Evolutionary conservation across 306 rosid genomes (phyloP), one percentile per base, ranked within the genome.

Genomic region (Arachis hypogaea): DNA sequence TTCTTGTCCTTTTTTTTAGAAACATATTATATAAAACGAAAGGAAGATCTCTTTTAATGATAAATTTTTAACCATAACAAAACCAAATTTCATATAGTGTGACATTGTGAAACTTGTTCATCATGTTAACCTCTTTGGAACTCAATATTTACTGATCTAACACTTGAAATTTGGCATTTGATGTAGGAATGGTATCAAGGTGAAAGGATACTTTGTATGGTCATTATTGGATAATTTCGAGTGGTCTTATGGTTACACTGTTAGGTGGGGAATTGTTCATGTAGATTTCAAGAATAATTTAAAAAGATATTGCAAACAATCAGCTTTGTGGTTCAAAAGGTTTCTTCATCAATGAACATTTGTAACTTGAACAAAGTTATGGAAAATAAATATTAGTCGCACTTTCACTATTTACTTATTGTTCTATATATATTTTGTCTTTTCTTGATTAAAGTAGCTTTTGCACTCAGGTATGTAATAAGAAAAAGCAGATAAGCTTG

Each of bases 191-290:
- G 86, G 85, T 3, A 85, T 61, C 7, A 76, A 76, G 5, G 84
- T 82, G 56, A 82, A 69, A 63, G 86, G 88, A 9, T 85, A 75
- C 75, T 81, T 86, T 72, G 42, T 77, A n/a, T 86, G 90, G 90
- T 83, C 87, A 45, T 72, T 86, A 40, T 58, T 85, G 36, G 86
- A 85, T 59, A 65, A 64, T 45, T 82, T 79, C 5, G 85, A 85
- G 46, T 85, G 86, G 86, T 2, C 0, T 1, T 3, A 5, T 18
- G 84, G 88, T n/a, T 81, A 83, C 59, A 68, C 72, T 0, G 74
- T 76, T 46, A 69, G 84, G 0, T 86, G 83, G 45, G 87, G 88
- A 11, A 49, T 76, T 18, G 52, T 75, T 5, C 76, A 46, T 29
- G 78, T 86, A 0, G 88, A 86, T 45, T 75, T 75, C 65, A 59